phyloP scores from a whole-genome alignment of 768 basidiomycete species.

The Mycena amicta region DNA sequence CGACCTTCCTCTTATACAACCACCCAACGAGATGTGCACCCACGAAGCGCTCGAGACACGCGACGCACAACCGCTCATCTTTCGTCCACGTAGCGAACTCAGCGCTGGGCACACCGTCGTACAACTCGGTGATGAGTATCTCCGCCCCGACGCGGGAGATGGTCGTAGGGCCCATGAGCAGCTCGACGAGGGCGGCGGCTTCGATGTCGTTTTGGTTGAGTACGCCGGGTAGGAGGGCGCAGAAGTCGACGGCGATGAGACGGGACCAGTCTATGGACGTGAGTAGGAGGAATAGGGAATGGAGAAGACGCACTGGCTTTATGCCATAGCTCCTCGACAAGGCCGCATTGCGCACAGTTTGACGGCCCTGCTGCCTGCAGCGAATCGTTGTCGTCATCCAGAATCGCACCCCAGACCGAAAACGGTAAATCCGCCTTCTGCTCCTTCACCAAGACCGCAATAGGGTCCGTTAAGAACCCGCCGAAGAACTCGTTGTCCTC shows the following conservation, averaged over 20 bases:
- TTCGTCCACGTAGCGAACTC: slow-evolving; percentile 11
- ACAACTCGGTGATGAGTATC: slow-evolving; percentile 8
- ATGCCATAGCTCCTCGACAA: slow-evolving; percentile 2
- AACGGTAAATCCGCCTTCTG: not conserved
- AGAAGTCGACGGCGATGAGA: slow-evolving; percentile 14
- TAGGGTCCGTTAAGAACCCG: slow-evolving; percentile 8
- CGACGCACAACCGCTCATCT: slow-evolving; percentile 4
- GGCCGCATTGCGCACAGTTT: slow-evolving; percentile 6
- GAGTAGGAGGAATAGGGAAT: not conserved
- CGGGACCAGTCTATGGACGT: slow-evolving; percentile 6
- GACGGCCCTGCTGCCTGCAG: not conserved
- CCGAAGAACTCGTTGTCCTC: slow-evolving; percentile 14
- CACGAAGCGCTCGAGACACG: slow-evolving; percentile 10
- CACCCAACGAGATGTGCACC: slow-evolving; percentile 9
- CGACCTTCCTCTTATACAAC: slow-evolving; percentile 1
- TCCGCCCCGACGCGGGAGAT: slow-evolving; percentile 1
- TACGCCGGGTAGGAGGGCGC: slow-evolving; percentile 4
- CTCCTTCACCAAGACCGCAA: slow-evolving; percentile 2
- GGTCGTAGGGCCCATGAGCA: slow-evolving; percentile 7
- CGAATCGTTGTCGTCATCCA: slow-evolving; percentile 3
- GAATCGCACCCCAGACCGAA: slow-evolving; percentile 4
- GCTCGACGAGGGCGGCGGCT: slow-evolving; percentile 8
- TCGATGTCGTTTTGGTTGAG: slow-evolving; percentile 15
- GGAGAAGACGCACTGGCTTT: slow-evolving; percentile 7
- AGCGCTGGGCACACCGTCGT: not conserved